Evolutionary conservation across 1,284 basidiomycete genomes (phyloP).

Genomic region (Coniferiporia weirii): DNA sequence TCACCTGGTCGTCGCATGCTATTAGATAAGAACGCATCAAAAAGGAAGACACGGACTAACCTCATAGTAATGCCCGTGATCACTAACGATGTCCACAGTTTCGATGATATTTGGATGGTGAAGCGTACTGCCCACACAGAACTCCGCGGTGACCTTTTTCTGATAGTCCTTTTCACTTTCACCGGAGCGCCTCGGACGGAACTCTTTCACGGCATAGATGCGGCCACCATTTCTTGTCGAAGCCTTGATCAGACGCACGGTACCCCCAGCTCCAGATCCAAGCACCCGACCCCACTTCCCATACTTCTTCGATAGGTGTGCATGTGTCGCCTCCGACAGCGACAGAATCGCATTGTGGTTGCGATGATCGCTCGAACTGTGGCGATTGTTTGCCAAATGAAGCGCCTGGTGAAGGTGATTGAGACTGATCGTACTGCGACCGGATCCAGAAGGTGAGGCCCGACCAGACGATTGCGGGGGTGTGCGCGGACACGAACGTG

Average conservation of each 20-base stretch:
- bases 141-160: conserved; percentile 98
- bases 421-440: conserved; percentile 14
- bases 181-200: conserved; percentile 81
- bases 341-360: conserved; percentile 38
- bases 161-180: conserved; percentile 97
- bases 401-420: conserved; percentile 10
- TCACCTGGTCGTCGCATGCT: conserved; percentile 57
- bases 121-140: conserved; percentile 93
- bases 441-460: conserved; percentile 11
- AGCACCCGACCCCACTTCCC: conserved; percentile 98
- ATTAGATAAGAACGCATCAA: not conserved
- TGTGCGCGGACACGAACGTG: not conserved
- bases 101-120: conserved; percentile 98
- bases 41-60: conserved; percentile 38
- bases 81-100: conserved; percentile 97
- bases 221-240: conserved; percentile 71
- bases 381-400: conserved; percentile 5
- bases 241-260: conserved; percentile 93
- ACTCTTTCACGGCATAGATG: conserved; percentile 97
- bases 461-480: conserved; percentile 1
- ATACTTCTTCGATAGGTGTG: conserved; percentile 95
- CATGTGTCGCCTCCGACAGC: conserved; percentile 80
- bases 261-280: conserved; percentile 95
- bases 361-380: conserved; percentile 1
- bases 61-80: conserved; percentile 98